phyloP scores from a whole-genome alignment of 106 monocot genomes.

The Posidonia australis region DNA sequence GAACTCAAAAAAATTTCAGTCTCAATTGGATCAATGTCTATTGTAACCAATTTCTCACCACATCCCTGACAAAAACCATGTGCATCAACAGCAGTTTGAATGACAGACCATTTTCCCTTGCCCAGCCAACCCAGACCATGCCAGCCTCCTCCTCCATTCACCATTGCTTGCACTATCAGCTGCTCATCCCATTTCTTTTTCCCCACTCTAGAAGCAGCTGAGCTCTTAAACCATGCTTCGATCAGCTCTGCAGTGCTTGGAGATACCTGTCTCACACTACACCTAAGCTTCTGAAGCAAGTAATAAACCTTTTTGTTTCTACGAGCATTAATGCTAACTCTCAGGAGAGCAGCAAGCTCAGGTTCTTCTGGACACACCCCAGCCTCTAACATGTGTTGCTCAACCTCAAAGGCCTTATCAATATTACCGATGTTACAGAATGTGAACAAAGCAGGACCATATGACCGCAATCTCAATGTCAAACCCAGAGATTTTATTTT shows the following conservation, averaged over 20 bases:
- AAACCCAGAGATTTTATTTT: conserved; percentile 33
- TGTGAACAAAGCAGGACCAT: conserved; percentile 44
- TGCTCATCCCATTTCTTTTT: conserved; percentile 45
- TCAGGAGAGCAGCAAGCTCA: conserved; percentile 55
- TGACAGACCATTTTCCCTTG: conserved; percentile 57
- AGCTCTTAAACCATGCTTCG: conserved; percentile 61
- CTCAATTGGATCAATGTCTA: conserved; percentile 68
- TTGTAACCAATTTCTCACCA: conserved; percentile 52
- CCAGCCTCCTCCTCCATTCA: conserved; percentile 73
- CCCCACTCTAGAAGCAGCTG: conserved; percentile 47
- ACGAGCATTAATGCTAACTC: conserved; percentile 30
- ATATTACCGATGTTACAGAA: conserved; percentile 43
- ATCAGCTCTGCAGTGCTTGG: conserved; percentile 37
- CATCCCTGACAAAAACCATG: conserved; percentile 45
- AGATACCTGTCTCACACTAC: conserved; percentile 48
- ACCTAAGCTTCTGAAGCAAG: conserved; percentile 59
- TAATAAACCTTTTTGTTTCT: conserved; percentile 55
- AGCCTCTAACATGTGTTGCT: conserved; percentile 48
- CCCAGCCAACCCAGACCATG: conserved; percentile 85
- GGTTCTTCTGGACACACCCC: conserved; percentile 51
- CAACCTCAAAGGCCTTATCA: conserved; percentile 60
- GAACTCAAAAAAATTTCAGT: conserved; percentile 54
- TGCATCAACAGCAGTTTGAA: conserved; percentile 22
- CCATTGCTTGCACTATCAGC: conserved; percentile 29
- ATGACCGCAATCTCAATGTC: conserved; percentile 47